phyloP scores from a whole-genome alignment of 2,329 filamentous ascomycete species.

The Sclerotinia nivalis region DNA sequence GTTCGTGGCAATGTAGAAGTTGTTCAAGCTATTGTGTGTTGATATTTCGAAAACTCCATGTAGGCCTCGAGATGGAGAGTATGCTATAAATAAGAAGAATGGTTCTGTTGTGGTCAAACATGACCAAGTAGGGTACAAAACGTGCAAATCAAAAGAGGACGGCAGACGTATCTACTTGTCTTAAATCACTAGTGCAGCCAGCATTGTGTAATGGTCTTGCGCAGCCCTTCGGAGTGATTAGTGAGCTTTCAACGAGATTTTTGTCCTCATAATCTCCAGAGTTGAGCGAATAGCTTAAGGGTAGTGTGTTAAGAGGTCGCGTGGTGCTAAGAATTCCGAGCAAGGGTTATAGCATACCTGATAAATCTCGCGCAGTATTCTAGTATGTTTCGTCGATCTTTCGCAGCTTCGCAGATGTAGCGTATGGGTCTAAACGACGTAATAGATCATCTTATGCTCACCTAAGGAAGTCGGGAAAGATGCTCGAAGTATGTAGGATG shows the following conservation, averaged over 20 bases:
- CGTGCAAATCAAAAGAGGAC: rapidly evolving
- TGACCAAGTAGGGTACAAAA: neutral
- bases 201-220: neutral
- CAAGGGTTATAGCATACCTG: neutral
- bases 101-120: too few species aligned
- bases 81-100: too few species aligned
- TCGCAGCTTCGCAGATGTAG: neutral
- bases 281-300: rapidly evolving
- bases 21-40: neutral
- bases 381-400: neutral
- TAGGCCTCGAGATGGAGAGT: neutral
- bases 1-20: neutral
- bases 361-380: neutral
- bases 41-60: neutral
- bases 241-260: neutral
- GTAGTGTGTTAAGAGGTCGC: rapidly evolving
- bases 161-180: too few species aligned
- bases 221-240: neutral
- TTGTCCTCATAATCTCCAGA: neutral
- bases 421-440: rapidly evolving
- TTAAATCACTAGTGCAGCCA: neutral
- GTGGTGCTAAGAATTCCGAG: neutral
- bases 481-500: too few species aligned
- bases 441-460: too few species aligned
- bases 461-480: rapidly evolving